These are phyloP conservation scores for Magnusiomyces sp. DNA, from an alignment of 1,139 yeast genomes.

Conservation along the genomic window DNA sequence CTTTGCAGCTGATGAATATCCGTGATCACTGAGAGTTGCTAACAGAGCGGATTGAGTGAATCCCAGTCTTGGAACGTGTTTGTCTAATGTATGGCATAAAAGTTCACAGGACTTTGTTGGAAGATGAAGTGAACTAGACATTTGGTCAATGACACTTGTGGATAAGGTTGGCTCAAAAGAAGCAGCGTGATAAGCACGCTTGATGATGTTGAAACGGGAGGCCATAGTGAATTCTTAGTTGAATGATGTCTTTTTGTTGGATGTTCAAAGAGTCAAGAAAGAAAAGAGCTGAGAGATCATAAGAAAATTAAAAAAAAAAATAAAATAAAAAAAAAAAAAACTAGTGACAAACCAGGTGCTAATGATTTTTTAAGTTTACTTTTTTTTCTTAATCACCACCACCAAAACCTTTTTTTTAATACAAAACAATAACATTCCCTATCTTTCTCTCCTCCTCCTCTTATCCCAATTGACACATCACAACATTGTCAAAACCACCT, in stretches of 20 bases:
- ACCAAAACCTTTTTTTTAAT: not conserved
- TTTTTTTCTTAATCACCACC: slow-evolving; percentile 1
- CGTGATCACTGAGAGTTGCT: slow-evolving; percentile 51
- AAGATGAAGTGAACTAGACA: slow-evolving; percentile 7
- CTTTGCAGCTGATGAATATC: slow-evolving; percentile 59
- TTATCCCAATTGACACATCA: not conserved
- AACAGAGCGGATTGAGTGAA: slow-evolving; percentile 55
- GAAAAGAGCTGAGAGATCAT: too few relatives aligned
- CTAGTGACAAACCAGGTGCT: not conserved
- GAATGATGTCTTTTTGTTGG: too few relatives aligned
- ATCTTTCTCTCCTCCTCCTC: not conserved
- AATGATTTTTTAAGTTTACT: not conserved
- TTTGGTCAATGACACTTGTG: not conserved
- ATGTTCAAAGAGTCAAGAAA: too few relatives aligned
- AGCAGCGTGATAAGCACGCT: too few relatives aligned
- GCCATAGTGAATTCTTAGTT: too few relatives aligned
- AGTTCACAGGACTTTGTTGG: slow-evolving; percentile 11
- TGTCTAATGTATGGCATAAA: slow-evolving; percentile 11
- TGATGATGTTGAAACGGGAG: too few relatives aligned
- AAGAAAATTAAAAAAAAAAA: too few relatives aligned
- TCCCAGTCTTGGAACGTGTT: slow-evolving; percentile 56
- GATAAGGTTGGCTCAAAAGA: not conserved
- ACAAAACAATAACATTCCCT: too few relatives aligned
- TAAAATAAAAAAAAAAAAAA: not conserved
- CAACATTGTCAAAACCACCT: not conserved